Percentiles rank a stretch among this genome's conserved stretches.
phyloP scores from a whole-genome alignment of 768 basidiomycete genomes.

The Mycena leptocephala region DNA sequence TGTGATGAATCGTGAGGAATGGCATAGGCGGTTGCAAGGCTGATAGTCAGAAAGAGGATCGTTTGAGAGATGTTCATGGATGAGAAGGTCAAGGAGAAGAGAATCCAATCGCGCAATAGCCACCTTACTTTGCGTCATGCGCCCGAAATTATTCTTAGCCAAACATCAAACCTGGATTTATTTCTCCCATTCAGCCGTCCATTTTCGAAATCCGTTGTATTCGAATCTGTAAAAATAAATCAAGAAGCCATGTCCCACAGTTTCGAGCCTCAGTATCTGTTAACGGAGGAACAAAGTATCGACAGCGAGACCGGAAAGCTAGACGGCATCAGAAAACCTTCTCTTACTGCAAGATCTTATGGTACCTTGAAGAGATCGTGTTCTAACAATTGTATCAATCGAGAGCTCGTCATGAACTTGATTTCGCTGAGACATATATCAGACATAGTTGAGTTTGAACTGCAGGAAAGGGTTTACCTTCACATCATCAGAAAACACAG shows the following conservation, averaged over 20 bases:
- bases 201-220: too few relatives aligned
- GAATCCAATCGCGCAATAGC: not conserved
- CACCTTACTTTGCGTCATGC: conserved; percentile 13
- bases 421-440: conserved; percentile 64
- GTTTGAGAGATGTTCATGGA: conserved; percentile 6
- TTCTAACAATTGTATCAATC: conserved; percentile 81
- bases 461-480: conserved; percentile 64
- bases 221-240: not conserved
- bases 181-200: too few relatives aligned
- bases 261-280: conserved; percentile 71
- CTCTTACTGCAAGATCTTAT: not conserved
- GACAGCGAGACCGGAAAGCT: conserved; percentile 88
- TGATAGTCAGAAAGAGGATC: not conserved
- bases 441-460: not conserved
- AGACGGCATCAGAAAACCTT: conserved; percentile 1
- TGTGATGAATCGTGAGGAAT: not conserved
- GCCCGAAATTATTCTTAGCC: not conserved
- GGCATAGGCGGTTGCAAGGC: not conserved
- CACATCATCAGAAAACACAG: conserved; percentile 77
- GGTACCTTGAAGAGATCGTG: conserved; percentile 83
- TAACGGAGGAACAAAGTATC: conserved; percentile 80
- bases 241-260: conserved; percentile 65
- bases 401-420: conserved; percentile 84
- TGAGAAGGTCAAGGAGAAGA: not conserved
- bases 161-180: too few relatives aligned